A percentile compares a stretch with the other conserved stretches of the same genome.
phyloP scores from a whole-genome alignment of 768 basidiomycete genomes.

The Tephrocybe sp. region DNA sequence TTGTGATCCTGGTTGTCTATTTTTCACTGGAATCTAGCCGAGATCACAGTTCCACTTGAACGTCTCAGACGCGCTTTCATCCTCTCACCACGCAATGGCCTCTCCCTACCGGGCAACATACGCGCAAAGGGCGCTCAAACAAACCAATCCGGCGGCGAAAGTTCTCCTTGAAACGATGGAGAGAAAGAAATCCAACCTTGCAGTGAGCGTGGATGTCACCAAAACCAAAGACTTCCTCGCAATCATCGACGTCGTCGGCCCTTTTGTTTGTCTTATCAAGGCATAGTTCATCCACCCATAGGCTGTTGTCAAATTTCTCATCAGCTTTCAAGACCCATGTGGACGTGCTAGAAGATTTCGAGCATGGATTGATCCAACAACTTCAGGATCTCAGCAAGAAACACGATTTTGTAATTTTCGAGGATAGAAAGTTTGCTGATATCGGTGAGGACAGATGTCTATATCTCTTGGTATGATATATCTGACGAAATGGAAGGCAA shows the following conservation, averaged over 20 bases:
- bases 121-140: constrained; percentile 51
- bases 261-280: constrained; percentile 93
- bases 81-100: constrained; percentile 21
- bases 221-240: constrained; percentile 72
- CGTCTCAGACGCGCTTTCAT: too few relatives aligned
- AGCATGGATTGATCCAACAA: constrained; percentile 61
- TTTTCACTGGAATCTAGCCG: constrained; percentile 16
- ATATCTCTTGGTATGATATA: not conserved
- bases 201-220: constrained; percentile 94
- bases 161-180: constrained; percentile 78
- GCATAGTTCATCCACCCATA: constrained; percentile 40
- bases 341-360: constrained; percentile 93
- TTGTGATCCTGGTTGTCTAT: constrained; percentile 8
- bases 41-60: constrained; percentile 14
- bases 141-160: constrained; percentile 75
- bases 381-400: constrained; percentile 70
- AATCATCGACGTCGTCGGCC: constrained; percentile 87
- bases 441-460: constrained; percentile 62
- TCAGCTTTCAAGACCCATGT: constrained; percentile 77
- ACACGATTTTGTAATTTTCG: constrained; percentile 95
- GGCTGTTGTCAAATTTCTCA: constrained; percentile 21
- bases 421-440: constrained; percentile 98
- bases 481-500: constrained; percentile 63
- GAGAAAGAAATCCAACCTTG: constrained; percentile 87
- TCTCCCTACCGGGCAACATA: constrained; percentile 51